phyloP scores from a whole-genome alignment of 441 rosid species.

The Pelargonium myrrhifolium region DNA sequence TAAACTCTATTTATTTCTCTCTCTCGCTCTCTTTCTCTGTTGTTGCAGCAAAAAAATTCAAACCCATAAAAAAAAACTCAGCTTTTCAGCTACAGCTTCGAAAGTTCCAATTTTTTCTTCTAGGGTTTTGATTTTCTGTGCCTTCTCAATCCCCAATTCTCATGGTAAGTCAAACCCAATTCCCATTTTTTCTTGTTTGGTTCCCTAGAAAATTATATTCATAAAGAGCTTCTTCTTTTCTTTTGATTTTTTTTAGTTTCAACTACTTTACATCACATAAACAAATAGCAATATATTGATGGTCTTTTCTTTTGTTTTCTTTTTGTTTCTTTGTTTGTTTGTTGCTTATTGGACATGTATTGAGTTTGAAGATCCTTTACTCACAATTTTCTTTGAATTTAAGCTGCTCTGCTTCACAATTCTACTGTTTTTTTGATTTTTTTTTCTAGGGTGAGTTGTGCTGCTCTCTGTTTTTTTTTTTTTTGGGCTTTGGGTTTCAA shows the following conservation, averaged over 20 bases:
- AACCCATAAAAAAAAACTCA: no score
- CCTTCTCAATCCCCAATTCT: not conserved
- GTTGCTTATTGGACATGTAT: not conserved
- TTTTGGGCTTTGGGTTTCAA: not conserved
- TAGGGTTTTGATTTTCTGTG: not conserved
- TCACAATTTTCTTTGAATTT: not conserved
- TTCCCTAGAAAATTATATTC: not conserved
- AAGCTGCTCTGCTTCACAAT: not conserved
- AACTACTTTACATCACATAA: not conserved
- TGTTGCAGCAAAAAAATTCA: no score
- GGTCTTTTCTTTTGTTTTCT: not conserved
- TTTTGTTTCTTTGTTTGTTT: not conserved
- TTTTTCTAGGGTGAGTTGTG: no score
- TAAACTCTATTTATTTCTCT: no score
- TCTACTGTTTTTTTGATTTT: no score
- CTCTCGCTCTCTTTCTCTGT: no score
- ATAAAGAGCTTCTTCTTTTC: not conserved
- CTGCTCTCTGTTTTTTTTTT: not conserved
- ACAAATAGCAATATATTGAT: not conserved
- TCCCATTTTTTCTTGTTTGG: constrained; percentile 1
- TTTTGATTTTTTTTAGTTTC: not conserved
- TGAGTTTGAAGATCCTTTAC: not conserved
- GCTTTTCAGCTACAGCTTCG: no score
- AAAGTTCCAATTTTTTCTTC: not conserved
- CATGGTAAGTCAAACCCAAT: constrained; percentile 4